Conservation (phyloP, 2,329 filamentous ascomycete species). For the Fusarium paranaense region DNA sequence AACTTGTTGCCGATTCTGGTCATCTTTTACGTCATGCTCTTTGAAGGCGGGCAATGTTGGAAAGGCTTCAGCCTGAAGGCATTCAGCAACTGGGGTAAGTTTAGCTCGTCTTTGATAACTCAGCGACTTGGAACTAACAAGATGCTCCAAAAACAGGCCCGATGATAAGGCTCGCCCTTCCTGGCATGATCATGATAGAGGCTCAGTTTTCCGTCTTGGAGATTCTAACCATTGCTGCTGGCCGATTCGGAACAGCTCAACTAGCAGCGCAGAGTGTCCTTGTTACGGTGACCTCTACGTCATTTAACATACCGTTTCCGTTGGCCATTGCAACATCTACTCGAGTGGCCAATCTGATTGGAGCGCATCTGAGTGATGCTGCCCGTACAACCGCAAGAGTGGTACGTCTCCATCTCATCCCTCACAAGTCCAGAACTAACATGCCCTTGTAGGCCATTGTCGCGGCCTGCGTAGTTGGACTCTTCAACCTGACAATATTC, state of each 20-base stretch:
- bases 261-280: conserved; percentile 89
- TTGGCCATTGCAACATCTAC: conserved; percentile 89
- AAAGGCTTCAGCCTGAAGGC: conserved; percentile 77
- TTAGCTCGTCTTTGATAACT: background rate
- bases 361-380: conserved; percentile 80
- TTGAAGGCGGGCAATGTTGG: conserved; percentile 82
- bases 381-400: conserved; percentile 83
- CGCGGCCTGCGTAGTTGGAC: conserved; percentile 73
- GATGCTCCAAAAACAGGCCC: conserved; percentile 48
- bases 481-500: conserved; percentile 80
- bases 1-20: conserved; percentile 78
- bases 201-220: conserved; percentile 93
- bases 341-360: conserved; percentile 88
- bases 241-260: conserved; percentile 78
- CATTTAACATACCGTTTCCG: conserved; percentile 91
- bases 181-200: conserved; percentile 90
- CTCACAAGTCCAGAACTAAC: background rate
- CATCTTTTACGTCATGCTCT: conserved; percentile 77
- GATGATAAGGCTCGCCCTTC: conserved; percentile 86
- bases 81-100: conserved; percentile 72
- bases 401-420: conserved; percentile 50
- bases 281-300: conserved; percentile 78
- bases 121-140: background rate
- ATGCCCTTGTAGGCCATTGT: conserved; percentile 59
- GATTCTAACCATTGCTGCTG: conserved; percentile 81